These are phyloP conservation scores for Aspergillus diversus DNA, from an alignment of 495 filamentous ascomycete genomes.

Conservation along the genomic window DNA sequence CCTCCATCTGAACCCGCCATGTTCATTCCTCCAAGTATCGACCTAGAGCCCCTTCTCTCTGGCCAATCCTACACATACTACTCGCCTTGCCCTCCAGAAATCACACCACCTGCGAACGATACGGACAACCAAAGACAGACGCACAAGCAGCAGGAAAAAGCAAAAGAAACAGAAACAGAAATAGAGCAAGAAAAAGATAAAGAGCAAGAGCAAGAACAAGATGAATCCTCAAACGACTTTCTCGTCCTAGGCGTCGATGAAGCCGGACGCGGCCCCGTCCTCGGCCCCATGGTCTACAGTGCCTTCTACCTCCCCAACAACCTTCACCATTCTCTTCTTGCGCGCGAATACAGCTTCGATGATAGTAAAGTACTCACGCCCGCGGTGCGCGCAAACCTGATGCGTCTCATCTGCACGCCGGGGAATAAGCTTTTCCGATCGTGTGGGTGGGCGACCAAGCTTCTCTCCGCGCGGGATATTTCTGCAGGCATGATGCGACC, in stretches of 20 bases:
- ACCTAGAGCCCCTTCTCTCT: slow-evolving; percentile 59
- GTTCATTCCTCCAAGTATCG: slow-evolving; percentile 82
- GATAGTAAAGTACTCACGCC: slow-evolving; percentile 89
- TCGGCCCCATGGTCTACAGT: slow-evolving; percentile 97
- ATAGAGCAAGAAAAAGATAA: no score
- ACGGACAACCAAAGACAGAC: background rate
- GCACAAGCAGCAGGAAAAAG: no score
- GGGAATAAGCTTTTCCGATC: slow-evolving; percentile 62
- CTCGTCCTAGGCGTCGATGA: slow-evolving; percentile 87
- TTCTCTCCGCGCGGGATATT: slow-evolving; percentile 85
- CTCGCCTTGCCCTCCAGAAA: slow-evolving; percentile 65
- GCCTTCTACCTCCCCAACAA: slow-evolving; percentile 79
- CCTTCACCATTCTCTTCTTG: slow-evolving; percentile 71
- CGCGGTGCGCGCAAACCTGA: slow-evolving; percentile 69
- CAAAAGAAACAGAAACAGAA: no score
- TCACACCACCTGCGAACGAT: slow-evolving; percentile 35
- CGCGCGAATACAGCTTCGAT: slow-evolving; percentile 79
- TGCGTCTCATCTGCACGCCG: slow-evolving; percentile 72
- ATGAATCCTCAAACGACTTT: slow-evolving; percentile 27
- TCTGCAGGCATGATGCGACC: slow-evolving; percentile 77
- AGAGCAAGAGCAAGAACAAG: no score
- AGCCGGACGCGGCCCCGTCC: slow-evolving; percentile 90
- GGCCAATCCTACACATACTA: slow-evolving; percentile 86
- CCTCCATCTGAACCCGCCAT: slow-evolving; percentile 38
- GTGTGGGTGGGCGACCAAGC: slow-evolving; percentile 81